A percentile compares a stretch with the other conserved stretches of the same genome.
Evolutionary conservation across 2,329 filamentous ascomycete species (phyloP).

Genomic region (Capronia epimyces): DNA sequence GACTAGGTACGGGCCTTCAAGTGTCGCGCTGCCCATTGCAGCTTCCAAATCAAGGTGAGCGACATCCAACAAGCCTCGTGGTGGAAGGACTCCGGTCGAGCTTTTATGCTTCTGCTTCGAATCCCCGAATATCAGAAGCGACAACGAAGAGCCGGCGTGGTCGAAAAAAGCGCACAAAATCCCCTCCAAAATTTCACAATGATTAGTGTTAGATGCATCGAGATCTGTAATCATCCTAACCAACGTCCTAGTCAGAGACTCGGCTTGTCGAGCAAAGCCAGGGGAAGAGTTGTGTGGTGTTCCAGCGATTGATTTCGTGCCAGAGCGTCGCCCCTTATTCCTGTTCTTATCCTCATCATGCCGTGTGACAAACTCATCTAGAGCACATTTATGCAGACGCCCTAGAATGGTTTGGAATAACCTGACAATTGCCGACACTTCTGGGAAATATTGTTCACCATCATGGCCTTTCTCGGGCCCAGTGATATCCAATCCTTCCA

Average conservation of each 20-base stretch:
- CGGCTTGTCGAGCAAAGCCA: constrained; percentile 1
- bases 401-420: constrained; percentile 19
- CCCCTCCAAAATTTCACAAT: constrained; percentile 22
- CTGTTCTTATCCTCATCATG: constrained; percentile 3
- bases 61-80: constrained; percentile 32
- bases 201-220: constrained; percentile 8
- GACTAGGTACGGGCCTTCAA: constrained; percentile 37
- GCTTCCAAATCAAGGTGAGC: constrained; percentile 21
- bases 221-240: constrained; percentile 17
- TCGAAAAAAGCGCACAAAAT: constrained; percentile 23
- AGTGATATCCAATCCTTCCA: constrained; percentile 2
- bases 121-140: constrained; percentile 22
- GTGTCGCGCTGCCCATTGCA: constrained; percentile 29
- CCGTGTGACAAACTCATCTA: constrained; percentile 17
- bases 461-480: background rate
- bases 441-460: constrained; percentile 1
- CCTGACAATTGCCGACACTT: constrained; percentile 10
- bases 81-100: constrained; percentile 27
- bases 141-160: constrained; percentile 25
- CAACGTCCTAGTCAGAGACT: constrained; percentile 6
- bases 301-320: constrained; percentile 1
- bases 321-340: constrained; percentile 1
- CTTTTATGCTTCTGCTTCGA: background rate
- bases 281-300: background rate
- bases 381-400: constrained; percentile 19